A percentile compares a stretch with the other conserved stretches of the same genome.
phyloP scores from a whole-genome alignment of 305 asterid genomes.

The Ilex paraguariensis region DNA sequence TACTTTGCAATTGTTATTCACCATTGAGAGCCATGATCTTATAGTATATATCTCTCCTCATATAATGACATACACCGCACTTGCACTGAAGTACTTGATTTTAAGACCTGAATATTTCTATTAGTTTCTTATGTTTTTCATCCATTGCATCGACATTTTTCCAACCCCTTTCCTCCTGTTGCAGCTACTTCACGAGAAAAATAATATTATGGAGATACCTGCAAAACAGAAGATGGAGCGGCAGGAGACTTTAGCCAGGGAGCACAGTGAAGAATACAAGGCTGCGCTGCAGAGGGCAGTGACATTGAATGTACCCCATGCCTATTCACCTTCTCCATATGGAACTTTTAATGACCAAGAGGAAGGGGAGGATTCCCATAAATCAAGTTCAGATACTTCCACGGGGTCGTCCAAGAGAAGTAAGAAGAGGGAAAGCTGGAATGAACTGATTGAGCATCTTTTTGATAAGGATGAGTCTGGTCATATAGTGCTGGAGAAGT shows the following conservation, averaged over 20 bases:
- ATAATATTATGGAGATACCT: constrained; percentile 51
- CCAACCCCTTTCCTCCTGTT: too few species aligned
- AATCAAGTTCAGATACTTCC: constrained; percentile 32
- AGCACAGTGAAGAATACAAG: constrained; percentile 58
- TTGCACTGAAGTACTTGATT: too few species aligned
- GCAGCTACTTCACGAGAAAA: constrained; percentile 67
- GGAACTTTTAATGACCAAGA: constrained; percentile 64
- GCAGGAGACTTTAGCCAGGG: constrained; percentile 57
- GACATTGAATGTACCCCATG: constrained; percentile 63
- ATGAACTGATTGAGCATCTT: constrained; percentile 52
- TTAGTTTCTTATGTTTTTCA: too few species aligned
- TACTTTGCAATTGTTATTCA: too few species aligned
- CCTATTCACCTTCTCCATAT: constrained; percentile 58
- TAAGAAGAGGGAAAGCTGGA: constrained; percentile 55
- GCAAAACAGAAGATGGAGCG: constrained; percentile 78
- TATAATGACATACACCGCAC: too few species aligned
- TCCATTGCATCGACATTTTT: too few species aligned
- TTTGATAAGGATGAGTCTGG: constrained; percentile 65
- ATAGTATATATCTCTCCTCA: too few species aligned
- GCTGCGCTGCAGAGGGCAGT: constrained; percentile 82
- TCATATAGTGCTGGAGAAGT: constrained; percentile 39
- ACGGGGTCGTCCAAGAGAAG: constrained; percentile 36
- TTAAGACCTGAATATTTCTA: too few species aligned
- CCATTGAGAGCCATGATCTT: too few species aligned
- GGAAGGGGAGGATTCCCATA: constrained; percentile 18